Percentiles rank a stretch among this genome's conserved stretches.
Evolutionary conservation across 1,284 basidiomycete species (phyloP).

Genomic region (Xerocomus nothofagi): DNA sequence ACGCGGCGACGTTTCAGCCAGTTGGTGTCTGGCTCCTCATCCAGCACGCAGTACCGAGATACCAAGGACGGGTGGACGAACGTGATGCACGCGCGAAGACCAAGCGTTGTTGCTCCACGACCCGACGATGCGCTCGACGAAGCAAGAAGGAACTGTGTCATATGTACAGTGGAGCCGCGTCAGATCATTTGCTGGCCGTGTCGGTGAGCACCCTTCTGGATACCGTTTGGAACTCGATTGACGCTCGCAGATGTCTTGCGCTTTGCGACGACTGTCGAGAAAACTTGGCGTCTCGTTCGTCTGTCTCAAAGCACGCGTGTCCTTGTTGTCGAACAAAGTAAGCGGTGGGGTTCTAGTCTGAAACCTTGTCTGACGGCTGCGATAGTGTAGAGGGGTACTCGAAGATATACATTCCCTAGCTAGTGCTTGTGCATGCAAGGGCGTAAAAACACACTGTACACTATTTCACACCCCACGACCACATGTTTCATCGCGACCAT

Average conservation of each 20-base stretch:
- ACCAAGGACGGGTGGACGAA: conserved; percentile 29
- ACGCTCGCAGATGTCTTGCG: conserved; percentile 56
- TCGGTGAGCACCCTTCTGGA: conserved; percentile 46
- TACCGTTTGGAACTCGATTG: conserved; percentile 4
- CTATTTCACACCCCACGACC: conserved; percentile 12
- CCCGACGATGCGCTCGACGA: conserved; percentile 33
- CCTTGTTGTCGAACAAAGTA: conserved; percentile 72
- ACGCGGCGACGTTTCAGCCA: conserved; percentile 47
- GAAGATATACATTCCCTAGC: conserved; percentile 61
- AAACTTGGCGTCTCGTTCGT: conserved; percentile 61
- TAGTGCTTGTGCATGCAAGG: conserved; percentile 25
- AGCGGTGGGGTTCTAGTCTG: conserved; percentile 28
- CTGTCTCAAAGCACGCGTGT: conserved; percentile 67
- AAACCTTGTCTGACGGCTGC: conserved; percentile 9
- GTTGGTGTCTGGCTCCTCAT: conserved; percentile 30
- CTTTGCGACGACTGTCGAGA: conserved; percentile 73
- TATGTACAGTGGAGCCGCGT: conserved; percentile 68
- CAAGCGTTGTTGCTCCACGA: conserved; percentile 8
- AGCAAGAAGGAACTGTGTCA: conserved; percentile 56
- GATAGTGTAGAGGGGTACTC: conserved; percentile 72
- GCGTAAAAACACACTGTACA: conserved; percentile 3
- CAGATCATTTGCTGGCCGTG: conserved; percentile 81
- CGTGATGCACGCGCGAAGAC: conserved; percentile 24
- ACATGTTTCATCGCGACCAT: conserved; percentile 5
- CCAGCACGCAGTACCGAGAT: not conserved